A percentile compares a stretch with the other conserved stretches of the same genome.
These are phyloP conservation scores for Rhodotorula sp. DNA, from an alignment of 1,284 basidiomycete genomes.

Conservation along the genomic window DNA sequence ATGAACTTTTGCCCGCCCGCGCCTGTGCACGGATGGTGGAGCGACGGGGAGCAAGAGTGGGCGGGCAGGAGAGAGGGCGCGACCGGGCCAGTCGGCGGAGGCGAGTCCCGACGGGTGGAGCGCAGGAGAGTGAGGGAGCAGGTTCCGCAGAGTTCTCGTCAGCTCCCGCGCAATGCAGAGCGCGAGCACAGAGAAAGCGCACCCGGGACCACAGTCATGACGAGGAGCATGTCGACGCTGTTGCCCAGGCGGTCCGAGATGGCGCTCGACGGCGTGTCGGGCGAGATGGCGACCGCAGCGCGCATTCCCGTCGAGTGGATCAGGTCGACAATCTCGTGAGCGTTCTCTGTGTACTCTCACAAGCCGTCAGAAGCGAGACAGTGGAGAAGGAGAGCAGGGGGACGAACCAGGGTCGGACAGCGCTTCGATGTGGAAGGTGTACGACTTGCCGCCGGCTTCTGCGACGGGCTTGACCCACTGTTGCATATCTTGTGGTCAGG, in stretches of 20 bases:
- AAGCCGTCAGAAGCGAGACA: not conserved
- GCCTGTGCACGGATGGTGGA: constrained; percentile 55
- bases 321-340: constrained; percentile 68
- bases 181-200: constrained; percentile 27
- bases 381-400: not conserved
- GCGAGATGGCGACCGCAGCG: constrained; percentile 91
- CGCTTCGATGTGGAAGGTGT: constrained; percentile 97
- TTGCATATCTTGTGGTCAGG: not conserved
- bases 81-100: no score
- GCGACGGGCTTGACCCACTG: constrained; percentile 97
- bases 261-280: constrained; percentile 79
- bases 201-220: constrained; percentile 97
- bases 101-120: no score
- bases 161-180: no score
- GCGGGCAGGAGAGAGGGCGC: no score
- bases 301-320: constrained; percentile 80
- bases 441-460: constrained; percentile 88
- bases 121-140: no score
- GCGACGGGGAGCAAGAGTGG: not conserved
- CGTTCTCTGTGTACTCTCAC: constrained; percentile 60
- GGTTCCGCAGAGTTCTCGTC: not conserved
- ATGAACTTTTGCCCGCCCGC: constrained; percentile 96
- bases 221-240: constrained; percentile 86
- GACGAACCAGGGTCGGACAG: constrained; percentile 56
- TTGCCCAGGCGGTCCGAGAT: constrained; percentile 80